phyloP scores from a whole-genome alignment of 192 early-diverging fungal genomes.

The Gonapodya prolifera region DNA sequence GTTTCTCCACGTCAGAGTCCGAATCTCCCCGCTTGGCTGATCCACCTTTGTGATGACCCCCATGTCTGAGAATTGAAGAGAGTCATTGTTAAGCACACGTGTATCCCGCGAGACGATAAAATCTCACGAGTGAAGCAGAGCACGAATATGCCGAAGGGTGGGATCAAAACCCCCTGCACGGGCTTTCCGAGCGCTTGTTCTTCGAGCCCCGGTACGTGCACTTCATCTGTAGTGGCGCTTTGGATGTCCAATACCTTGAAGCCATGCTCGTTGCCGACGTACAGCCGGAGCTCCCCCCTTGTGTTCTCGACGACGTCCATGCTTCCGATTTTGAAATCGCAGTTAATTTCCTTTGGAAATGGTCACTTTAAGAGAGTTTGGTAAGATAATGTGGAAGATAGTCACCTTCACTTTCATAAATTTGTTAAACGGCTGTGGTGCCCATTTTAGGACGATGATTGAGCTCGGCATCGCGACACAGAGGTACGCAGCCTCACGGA shows the following conservation, averaged over 20 bases:
- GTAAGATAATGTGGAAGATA: background rate
- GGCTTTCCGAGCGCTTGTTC: background rate
- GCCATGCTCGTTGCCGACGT: slow-evolving; percentile 14
- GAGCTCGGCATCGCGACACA: slow-evolving; percentile 25
- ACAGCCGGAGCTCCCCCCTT: slow-evolving; percentile 20
- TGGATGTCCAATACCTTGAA: slow-evolving; percentile 30
- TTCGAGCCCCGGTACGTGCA: background rate
- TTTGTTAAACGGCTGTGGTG: slow-evolving; percentile 38
- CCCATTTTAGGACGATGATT: slow-evolving; percentile 31
- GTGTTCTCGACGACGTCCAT: slow-evolving; percentile 25
- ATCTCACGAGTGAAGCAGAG: background rate
- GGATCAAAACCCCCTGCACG: background rate
- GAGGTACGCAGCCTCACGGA: slow-evolving; percentile 22
- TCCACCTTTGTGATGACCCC: background rate
- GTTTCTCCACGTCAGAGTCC: slow-evolving; percentile 31
- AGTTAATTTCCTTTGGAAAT: slow-evolving; percentile 19
- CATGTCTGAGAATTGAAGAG: background rate
- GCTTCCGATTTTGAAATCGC: slow-evolving; percentile 17
- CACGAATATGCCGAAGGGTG: background rate
- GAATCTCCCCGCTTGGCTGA: background rate
- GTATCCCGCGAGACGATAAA: background rate
- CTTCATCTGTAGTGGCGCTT: slow-evolving; percentile 1
- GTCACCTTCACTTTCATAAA: slow-evolving; percentile 38
- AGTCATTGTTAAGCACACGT: background rate
- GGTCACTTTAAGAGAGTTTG: background rate